Percentiles rank a stretch among this genome's conserved stretches.
Conservation (phyloP, 2,329 filamentous ascomycete genomes). For the Colletotrichum tofieldiae region DNA sequence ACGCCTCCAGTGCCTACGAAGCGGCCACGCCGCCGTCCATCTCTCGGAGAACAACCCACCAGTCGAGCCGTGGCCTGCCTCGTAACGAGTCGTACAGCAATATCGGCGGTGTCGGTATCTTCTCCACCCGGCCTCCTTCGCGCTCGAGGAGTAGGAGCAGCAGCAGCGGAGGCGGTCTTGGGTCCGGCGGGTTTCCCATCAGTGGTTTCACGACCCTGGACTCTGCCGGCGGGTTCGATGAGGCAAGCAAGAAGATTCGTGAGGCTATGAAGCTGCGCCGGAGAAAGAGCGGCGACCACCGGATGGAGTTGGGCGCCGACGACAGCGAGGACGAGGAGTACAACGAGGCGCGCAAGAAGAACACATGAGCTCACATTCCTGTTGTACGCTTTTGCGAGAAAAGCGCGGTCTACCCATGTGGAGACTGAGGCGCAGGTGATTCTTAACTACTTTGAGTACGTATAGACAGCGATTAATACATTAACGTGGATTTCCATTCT, state of each 20-base stretch:
- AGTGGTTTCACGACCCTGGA: constrained; percentile 79
- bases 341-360: constrained; percentile 62
- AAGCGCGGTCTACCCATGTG: neutral
- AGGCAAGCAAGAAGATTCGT: constrained; percentile 87
- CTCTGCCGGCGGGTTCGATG: constrained; percentile 80
- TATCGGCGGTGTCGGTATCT: constrained; percentile 88
- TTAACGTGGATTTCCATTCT: constrained; percentile 23
- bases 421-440: neutral
- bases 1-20: constrained; percentile 60
- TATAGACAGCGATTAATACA: constrained; percentile 33
- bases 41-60: constrained; percentile 66
- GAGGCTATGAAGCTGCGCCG: constrained; percentile 83
- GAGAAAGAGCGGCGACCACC: constrained; percentile 61
- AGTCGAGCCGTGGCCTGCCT: constrained; percentile 72
- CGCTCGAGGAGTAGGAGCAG: constrained; percentile 81
- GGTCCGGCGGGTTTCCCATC: constrained; percentile 75
- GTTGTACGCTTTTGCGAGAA: neutral
- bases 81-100: constrained; percentile 96
- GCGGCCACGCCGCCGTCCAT: constrained; percentile 58
- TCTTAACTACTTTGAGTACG: neutral
- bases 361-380: constrained; percentile 40
- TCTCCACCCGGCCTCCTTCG: constrained; percentile 89
- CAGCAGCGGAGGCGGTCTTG: constrained; percentile 75
- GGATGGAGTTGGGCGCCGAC: constrained; percentile 56
- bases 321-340: constrained; percentile 61